Conservation (phyloP, 148 eudicot species). For the Spergularia marina region DNA sequence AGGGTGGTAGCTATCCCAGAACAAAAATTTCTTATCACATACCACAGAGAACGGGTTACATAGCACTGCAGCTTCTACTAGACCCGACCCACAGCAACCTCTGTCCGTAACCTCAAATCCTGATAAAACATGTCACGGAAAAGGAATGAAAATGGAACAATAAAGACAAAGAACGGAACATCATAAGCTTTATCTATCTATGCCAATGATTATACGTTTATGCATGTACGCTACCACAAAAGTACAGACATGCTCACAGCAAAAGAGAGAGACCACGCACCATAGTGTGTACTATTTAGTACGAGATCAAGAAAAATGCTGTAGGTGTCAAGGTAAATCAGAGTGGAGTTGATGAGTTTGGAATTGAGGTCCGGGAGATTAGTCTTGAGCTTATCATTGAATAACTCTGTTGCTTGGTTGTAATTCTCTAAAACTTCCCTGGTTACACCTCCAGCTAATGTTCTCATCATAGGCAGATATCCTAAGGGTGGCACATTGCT, state of each 20-base stretch:
- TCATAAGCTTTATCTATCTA: too few species aligned
- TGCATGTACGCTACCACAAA: too few species aligned
- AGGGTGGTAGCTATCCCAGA: slow-evolving; percentile 66
- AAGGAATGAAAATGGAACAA: too few species aligned
- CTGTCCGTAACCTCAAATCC: slow-evolving; percentile 50
- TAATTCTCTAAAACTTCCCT: slow-evolving; percentile 37
- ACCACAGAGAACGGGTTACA: slow-evolving; percentile 36
- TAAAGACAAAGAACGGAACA: too few species aligned
- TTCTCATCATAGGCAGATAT: slow-evolving; percentile 61
- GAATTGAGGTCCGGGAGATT: slow-evolving; percentile 22
- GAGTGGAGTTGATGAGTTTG: slow-evolving; percentile 30
- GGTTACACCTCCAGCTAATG: slow-evolving; percentile 44
- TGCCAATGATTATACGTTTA: too few species aligned
- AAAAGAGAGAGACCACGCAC: slow-evolving; percentile 16
- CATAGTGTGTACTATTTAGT: slow-evolving; percentile 42
- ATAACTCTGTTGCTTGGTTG: slow-evolving; percentile 46
- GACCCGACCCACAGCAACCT: slow-evolving; percentile 77
- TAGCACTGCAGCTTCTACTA: slow-evolving; percentile 42
- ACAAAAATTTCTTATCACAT: slow-evolving; percentile 48
- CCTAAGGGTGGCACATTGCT: slow-evolving; percentile 52
- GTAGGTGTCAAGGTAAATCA: slow-evolving; percentile 52
- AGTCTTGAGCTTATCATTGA: slow-evolving; percentile 44
- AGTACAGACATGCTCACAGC: neutral
- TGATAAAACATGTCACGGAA: slow-evolving; percentile 8
- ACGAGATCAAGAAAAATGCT: slow-evolving; percentile 47